Percentiles rank a stretch among this genome's conserved stretches.
These are phyloP conservation scores for Sisymbrium altissimum DNA, from an alignment of 345 rosid species.

Conservation along the genomic window DNA sequence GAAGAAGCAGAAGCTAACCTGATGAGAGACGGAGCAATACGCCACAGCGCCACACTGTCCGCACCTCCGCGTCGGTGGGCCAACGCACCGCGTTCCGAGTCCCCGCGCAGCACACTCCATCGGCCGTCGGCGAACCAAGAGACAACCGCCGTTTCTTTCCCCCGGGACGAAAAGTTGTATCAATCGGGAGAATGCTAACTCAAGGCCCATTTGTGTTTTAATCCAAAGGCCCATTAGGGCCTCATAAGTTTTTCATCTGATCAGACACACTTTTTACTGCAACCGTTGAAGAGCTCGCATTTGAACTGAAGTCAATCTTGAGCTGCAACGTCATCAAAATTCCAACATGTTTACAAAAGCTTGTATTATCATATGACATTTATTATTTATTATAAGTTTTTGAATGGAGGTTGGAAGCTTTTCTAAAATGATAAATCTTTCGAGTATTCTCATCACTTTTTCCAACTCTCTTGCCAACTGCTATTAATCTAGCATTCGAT, in stretches of 20 bases:
- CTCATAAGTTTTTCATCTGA: background rate
- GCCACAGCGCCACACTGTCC: constrained; percentile 73
- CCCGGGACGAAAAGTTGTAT: too few relatives aligned
- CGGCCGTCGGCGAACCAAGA: constrained; percentile 4
- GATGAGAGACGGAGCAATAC: constrained; percentile 87
- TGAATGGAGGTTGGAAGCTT: background rate
- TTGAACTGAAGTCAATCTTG: background rate
- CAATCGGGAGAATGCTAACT: too few relatives aligned
- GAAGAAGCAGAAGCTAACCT: constrained; percentile 40
- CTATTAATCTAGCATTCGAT: background rate
- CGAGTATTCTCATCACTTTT: background rate
- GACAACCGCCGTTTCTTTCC: background rate
- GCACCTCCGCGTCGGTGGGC: constrained; percentile 61
- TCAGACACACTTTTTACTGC: background rate
- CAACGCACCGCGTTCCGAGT: constrained; percentile 54
- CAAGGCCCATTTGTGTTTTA: background rate
- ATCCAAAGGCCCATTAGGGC: background rate
- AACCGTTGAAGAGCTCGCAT: background rate
- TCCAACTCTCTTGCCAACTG: background rate
- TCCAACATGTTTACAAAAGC: background rate
- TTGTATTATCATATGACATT: background rate
- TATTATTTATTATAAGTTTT: background rate
- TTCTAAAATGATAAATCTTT: background rate
- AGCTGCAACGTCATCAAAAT: background rate
- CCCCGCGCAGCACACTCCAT: constrained; percentile 92